Evolutionary conservation across 1,284 basidiomycete species (phyloP).

Genomic region (Boletus smithii): DNA sequence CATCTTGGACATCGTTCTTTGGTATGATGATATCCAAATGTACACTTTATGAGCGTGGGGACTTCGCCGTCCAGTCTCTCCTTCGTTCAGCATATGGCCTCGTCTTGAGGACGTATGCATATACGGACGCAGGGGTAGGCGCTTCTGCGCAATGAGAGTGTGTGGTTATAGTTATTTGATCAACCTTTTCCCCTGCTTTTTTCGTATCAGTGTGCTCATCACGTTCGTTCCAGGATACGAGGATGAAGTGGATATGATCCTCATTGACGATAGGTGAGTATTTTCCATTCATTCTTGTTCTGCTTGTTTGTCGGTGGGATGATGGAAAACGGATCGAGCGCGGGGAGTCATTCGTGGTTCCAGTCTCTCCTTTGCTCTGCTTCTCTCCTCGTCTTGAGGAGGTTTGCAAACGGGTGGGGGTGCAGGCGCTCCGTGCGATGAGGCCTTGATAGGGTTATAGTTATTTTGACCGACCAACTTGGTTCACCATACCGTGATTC

Average conservation of each 20-base stretch:
- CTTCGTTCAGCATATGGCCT: conserved; percentile 34
- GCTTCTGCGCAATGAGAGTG: conserved; percentile 33
- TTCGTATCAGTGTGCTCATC: conserved; percentile 8
- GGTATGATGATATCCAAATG: conserved; percentile 31
- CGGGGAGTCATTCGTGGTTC: conserved; percentile 25
- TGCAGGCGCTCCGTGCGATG: conserved; percentile 30
- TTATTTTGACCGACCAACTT: conserved; percentile 33
- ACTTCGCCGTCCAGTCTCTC: conserved; percentile 32
- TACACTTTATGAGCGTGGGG: conserved; percentile 32
- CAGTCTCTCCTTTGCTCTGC: conserved; percentile 31
- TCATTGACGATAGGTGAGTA: conserved; percentile 13
- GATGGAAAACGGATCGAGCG: conserved; percentile 23
- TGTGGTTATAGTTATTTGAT: conserved; percentile 38
- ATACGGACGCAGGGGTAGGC: conserved; percentile 34
- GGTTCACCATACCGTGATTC: not conserved
- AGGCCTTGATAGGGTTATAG: conserved; percentile 30
- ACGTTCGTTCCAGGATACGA: conserved; percentile 1
- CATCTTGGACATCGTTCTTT: not conserved
- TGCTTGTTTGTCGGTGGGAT: conserved; percentile 23
- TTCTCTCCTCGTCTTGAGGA: conserved; percentile 34
- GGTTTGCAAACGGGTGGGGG: conserved; percentile 23
- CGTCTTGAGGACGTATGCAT: conserved; percentile 34
- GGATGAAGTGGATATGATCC: too few species aligned
- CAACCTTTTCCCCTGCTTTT: conserved; percentile 1
- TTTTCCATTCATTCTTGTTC: not conserved